These are phyloP conservation scores for Phytophthora citricola DNA, from an alignment of 352 stramenopile species.

Conservation along the genomic window DNA sequence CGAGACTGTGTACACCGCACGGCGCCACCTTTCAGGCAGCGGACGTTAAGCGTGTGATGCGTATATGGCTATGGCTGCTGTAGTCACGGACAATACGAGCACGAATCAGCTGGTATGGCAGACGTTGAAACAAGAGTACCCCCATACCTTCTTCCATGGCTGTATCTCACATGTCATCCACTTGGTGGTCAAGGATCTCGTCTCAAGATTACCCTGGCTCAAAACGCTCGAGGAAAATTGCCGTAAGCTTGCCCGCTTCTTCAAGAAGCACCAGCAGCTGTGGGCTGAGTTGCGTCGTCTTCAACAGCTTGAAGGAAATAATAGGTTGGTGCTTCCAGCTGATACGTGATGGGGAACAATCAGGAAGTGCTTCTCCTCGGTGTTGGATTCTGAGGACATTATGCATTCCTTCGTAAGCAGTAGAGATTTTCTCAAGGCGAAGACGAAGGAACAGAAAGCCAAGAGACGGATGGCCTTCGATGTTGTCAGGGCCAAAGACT, in stretches of 20 bases:
- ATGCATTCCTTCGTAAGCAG: constrained; percentile 4
- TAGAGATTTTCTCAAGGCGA: not conserved
- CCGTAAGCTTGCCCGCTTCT: constrained; percentile 3
- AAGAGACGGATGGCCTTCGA: not conserved
- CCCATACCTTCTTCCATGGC: constrained; percentile 8
- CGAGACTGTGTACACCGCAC: constrained; percentile 12
- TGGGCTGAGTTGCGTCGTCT: not conserved
- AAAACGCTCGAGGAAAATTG: not conserved
- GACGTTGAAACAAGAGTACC: not conserved
- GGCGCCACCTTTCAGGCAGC: not conserved
- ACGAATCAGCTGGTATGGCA: constrained; percentile 2
- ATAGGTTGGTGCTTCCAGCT: not conserved
- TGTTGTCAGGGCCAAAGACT: not conserved
- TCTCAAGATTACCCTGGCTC: not conserved
- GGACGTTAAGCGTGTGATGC: constrained; percentile 7
- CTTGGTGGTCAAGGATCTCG: constrained; percentile 13
- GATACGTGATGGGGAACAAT: constrained; percentile 14
- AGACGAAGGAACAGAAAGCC: constrained; percentile 7
- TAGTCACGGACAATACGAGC: constrained; percentile 17
- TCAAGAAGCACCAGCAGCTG: constrained; percentile 16
- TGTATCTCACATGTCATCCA: constrained; percentile 16
- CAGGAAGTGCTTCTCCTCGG: not conserved
- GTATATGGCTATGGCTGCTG: not conserved
- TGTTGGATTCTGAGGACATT: not conserved
- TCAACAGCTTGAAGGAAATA: not conserved